Percentiles rank a stretch among this genome's conserved stretches.
Conservation (phyloP, 2,329 filamentous ascomycete genomes). For the Xylariaceae sp. region DNA sequence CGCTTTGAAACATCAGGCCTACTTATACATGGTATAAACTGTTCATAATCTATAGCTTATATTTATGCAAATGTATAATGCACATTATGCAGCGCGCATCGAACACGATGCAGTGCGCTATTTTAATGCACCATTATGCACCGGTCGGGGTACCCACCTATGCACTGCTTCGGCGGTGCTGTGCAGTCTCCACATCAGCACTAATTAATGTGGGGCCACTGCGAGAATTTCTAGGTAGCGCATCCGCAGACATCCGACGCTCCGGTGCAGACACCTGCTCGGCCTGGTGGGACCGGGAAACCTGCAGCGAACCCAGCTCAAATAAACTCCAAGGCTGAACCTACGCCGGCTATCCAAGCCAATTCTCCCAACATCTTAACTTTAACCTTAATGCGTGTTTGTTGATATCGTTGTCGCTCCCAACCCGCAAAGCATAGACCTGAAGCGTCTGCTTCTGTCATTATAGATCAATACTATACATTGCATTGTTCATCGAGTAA, state of each 20-base stretch:
- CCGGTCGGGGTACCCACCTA: no score
- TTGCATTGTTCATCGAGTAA: neutral
- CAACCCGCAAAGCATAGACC: neutral
- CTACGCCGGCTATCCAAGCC: neutral
- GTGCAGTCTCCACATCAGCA: neutral
- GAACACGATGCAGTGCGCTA: no score
- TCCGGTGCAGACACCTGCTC: conserved; percentile 3
- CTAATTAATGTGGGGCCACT: conserved; percentile 4
- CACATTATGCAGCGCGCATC: no score
- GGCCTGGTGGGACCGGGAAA: neutral
- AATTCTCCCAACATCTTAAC: neutral
- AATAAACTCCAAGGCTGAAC: neutral
- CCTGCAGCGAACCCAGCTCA: neutral
- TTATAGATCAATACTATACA: neutral
- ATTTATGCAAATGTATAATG: no score
- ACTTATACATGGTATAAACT: no score
- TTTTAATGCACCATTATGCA: no score
- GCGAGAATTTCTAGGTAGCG: conserved; percentile 16
- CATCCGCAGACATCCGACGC: conserved; percentile 7
- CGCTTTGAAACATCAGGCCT: no score
- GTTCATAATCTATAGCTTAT: no score
- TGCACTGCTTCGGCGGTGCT: no score
- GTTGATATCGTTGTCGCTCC: neutral
- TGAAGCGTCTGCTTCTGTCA: neutral
- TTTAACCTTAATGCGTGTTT: neutral